Evolutionary conservation across 148 eudicot genomes (phyloP).

Genomic region (Euryodendron excelsum): DNA sequence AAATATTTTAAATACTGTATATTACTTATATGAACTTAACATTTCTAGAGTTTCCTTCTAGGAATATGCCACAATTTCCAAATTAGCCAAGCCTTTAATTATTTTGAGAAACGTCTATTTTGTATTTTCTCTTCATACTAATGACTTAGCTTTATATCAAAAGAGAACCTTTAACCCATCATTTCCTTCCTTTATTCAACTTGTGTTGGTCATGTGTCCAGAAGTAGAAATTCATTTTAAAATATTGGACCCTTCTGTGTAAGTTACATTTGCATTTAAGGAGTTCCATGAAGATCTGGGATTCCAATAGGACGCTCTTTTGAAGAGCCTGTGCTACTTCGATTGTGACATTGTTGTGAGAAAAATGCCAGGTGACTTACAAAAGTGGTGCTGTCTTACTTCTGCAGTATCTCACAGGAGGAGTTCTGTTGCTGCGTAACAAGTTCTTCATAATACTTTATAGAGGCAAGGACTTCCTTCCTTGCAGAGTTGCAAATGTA

Average conservation of each 20-base stretch:
- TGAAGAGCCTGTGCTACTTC: neutral
- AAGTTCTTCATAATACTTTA: constrained; percentile 84
- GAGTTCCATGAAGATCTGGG: neutral
- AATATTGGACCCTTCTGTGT: neutral
- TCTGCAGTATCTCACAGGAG: constrained; percentile 92
- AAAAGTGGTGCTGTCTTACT: constrained; percentile 11
- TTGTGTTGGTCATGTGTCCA: no score
- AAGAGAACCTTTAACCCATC: no score
- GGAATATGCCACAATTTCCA: no score
- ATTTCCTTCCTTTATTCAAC: no score
- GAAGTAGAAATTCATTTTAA: no score
- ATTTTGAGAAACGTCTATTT: no score
- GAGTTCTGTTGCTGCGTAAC: constrained; percentile 85
- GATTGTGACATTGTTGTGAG: neutral
- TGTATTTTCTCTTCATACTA: no score
- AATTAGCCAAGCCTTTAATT: no score
- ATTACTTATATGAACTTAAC: no score
- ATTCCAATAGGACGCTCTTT: neutral
- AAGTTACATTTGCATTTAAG: neutral
- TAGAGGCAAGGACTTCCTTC: constrained; percentile 90
- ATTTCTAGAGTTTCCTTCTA: no score
- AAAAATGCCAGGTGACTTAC: neutral
- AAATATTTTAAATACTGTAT: no score
- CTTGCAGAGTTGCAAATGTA: constrained; percentile 50
- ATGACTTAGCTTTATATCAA: no score